These are phyloP conservation scores for Aspergillus funiculosus DNA, from an alignment of 495 filamentous ascomycete genomes.

Conservation along the genomic window DNA sequence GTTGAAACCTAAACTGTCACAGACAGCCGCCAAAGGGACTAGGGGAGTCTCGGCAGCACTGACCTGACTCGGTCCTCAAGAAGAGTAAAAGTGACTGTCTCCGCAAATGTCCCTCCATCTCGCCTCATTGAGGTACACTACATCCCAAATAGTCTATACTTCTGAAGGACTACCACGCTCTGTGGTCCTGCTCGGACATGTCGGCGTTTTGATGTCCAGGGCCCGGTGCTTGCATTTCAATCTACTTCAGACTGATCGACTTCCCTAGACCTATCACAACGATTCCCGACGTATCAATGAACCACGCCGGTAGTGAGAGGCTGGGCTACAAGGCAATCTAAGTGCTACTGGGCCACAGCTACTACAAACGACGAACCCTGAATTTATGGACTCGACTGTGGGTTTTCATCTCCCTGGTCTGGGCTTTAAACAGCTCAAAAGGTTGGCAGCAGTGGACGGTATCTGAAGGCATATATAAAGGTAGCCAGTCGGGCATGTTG, in stretches of 20 bases:
- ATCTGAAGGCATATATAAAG: conserved; percentile 15
- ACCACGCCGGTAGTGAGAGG: conserved; percentile 9
- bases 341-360: conserved; percentile 21
- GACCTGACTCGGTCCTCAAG: conserved; percentile 7
- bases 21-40: conserved; percentile 26
- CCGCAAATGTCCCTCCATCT: conserved; percentile 5
- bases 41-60: conserved; percentile 6
- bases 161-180: conserved; percentile 11
- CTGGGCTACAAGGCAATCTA: conserved; percentile 20
- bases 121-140: conserved; percentile 9
- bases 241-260: conserved; percentile 32
- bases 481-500: conserved; percentile 1
- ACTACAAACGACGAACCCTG: conserved; percentile 18
- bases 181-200: not conserved
- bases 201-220: conserved; percentile 12
- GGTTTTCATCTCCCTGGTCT: conserved; percentile 11
- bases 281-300: conserved; percentile 30
- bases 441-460: not conserved
- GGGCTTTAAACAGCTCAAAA: conserved; percentile 10
- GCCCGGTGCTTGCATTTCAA: conserved; percentile 25
- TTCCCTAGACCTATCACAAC: conserved; percentile 18
- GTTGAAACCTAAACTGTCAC: conserved; percentile 36
- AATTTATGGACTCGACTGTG: conserved; percentile 11
- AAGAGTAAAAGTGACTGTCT: conserved; percentile 7
- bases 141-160: conserved; percentile 16